Percentiles rank a stretch among this genome's conserved stretches.
Conservation (phyloP, 768 basidiomycete genomes). For the Tylopilus subfusipes region DNA sequence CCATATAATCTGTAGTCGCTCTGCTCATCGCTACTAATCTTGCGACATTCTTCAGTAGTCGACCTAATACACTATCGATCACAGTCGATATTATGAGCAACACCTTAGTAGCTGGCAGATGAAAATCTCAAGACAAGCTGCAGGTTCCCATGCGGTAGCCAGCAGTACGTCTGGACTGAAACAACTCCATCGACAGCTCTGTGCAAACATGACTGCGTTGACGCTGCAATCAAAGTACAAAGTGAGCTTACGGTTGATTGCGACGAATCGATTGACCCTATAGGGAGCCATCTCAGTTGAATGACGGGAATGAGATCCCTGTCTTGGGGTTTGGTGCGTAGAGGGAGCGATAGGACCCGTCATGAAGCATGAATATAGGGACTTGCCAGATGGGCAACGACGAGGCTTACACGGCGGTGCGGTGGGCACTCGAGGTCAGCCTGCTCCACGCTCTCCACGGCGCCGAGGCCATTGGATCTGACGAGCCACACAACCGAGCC, state of each 20-base stretch:
- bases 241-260: not conserved
- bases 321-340: conserved; percentile 11
- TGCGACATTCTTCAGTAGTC: too few species aligned
- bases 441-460: not conserved
- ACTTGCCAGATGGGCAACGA: conserved; percentile 7
- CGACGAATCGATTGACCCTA: not conserved
- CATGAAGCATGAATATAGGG: not conserved
- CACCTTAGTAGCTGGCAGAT: too few species aligned
- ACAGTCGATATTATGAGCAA: too few species aligned
- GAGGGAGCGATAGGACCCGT: not conserved
- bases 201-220: not conserved
- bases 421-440: conserved; percentile 8
- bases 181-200: not conserved
- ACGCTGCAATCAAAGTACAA: conserved; percentile 5
- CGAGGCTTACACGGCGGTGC: conserved; percentile 4
- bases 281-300: not conserved
- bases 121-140: not conserved
- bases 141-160: not conserved
- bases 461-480: not conserved
- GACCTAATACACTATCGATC: too few species aligned
- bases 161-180: not conserved
- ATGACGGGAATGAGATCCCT: conserved; percentile 6
- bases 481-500: not conserved
- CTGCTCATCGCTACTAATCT: too few species aligned
- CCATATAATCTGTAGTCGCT: too few species aligned